A percentile compares a stretch with the other conserved stretches of the same genome.
phyloP scores from a whole-genome alignment of 345 rosid species.

The Salix exigua region DNA sequence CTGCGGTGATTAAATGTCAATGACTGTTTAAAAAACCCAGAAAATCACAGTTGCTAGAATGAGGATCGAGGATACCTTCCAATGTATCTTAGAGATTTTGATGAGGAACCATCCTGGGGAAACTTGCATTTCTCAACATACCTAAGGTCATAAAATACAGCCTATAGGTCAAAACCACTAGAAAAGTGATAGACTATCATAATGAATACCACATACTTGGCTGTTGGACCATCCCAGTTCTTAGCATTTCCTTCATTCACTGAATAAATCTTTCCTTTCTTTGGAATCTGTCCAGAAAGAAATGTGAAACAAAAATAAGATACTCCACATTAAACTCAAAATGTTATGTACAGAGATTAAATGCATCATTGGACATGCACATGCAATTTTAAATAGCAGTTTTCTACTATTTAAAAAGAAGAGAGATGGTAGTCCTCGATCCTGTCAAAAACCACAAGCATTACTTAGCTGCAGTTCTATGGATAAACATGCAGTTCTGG shows the following conservation, averaged over 20 bases:
- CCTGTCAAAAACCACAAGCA: background rate
- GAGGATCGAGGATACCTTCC: conserved; percentile 63
- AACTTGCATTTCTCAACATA: conserved; percentile 93
- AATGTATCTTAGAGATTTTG: conserved; percentile 86
- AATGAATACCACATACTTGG: conserved; percentile 50
- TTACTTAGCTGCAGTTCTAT: background rate
- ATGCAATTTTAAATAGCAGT: background rate
- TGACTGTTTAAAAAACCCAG: background rate
- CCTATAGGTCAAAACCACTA: conserved; percentile 3
- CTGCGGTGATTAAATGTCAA: background rate
- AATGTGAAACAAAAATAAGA: background rate
- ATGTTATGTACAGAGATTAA: background rate
- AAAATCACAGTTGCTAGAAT: background rate
- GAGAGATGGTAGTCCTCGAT: background rate
- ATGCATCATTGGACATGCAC: background rate
- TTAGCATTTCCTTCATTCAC: conserved; percentile 98
- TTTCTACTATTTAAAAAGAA: background rate
- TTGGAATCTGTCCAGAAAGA: conserved; percentile 64
- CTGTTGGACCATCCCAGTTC: conserved; percentile 93
- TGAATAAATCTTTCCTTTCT: conserved; percentile 89
- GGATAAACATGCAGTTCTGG: background rate
- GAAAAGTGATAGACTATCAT: background rate
- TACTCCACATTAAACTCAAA: background rate
- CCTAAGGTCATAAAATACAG: conserved; percentile 32
- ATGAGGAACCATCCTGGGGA: conserved; percentile 77